A percentile compares a stretch with the other conserved stretches of the same genome.
These are phyloP conservation scores for Hylodesmum podocarpum DNA, from an alignment of 306 rosid species.

Conservation along the genomic window DNA sequence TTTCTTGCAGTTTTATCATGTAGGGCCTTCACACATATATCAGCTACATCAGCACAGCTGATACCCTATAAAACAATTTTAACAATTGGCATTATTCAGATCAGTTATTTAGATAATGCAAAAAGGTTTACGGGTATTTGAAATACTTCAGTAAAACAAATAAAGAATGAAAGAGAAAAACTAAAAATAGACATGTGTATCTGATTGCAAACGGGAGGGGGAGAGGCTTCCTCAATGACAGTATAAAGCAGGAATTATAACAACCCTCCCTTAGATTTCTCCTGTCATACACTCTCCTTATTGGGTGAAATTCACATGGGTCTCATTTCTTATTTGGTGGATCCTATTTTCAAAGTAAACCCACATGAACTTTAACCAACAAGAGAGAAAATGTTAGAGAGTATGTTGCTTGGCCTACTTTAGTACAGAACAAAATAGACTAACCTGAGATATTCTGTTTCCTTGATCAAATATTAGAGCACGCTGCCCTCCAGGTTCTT, in stretches of 20 bases:
- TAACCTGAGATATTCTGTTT: slow-evolving; percentile 92
- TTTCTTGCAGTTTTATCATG: slow-evolving; percentile 94
- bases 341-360: not conserved
- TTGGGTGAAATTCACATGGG: not conserved
- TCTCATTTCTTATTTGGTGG: not conserved
- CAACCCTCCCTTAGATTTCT: not conserved
- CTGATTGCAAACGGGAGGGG: not conserved
- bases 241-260: not conserved
- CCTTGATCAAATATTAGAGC: slow-evolving; percentile 96
- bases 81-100: slow-evolving; percentile 2
- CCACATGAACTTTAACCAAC: not conserved
- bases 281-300: not conserved
- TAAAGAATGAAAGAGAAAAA: not conserved
- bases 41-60: slow-evolving; percentile 99
- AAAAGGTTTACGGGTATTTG: not conserved
- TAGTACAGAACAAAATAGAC: slow-evolving; percentile 8
- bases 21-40: slow-evolving; percentile 95
- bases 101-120: slow-evolving; percentile 7
- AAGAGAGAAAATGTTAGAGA: not conserved
- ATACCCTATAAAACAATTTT: slow-evolving; percentile 59
- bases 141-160: not conserved
- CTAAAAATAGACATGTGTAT: not conserved
- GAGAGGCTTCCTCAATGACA: not conserved
- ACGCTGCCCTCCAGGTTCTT: slow-evolving; percentile 98
- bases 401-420: not conserved